Base-by-base conservation (phyloP, 495 filamentous ascomycete genomes). In the Tuber melanosporum region DNA sequence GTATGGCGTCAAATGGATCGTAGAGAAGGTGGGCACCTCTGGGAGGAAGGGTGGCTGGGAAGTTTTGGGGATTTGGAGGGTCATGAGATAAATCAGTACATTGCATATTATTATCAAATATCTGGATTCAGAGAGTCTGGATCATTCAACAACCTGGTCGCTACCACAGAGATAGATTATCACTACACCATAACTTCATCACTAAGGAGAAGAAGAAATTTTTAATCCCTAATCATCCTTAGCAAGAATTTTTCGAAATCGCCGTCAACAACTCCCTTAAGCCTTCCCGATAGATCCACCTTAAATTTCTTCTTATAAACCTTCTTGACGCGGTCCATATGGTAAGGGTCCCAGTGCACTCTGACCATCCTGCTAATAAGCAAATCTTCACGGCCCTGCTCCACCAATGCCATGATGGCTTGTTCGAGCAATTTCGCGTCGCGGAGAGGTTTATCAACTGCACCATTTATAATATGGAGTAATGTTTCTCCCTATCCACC, bases 401-500 rank as follows among this genome's bases (percentile, higher is more conserved):
- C 88, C 69, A 82, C 39, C 3, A 80, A 71, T 12, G 84, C 83
- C 39, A 77, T 78, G 43, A 88, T 88, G 6, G 95, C 94, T 85
- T 99, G 95, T 84, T 97, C 91, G 45, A 99, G 87, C n/a, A 99
- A 91, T 52, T 98, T 89, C 8, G 95, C 93, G 84, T 99, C 95
- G 73, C 95, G 94, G 78, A 97, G 92, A 47, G 95, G 94, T 71
- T 92, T 91, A 85, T 99, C 98, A 85, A 98, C 94, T 62, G 95
- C 91, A 82, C 96, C 95, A 85, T 97, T 97, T 83, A 99, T 92
- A 77, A 98, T 92, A 85, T 99, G 95, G 19, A 95, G 93, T 39
- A 99, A 90, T 32, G 95, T 90, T 85, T 99, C 95, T 71, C 95
- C 95, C 95, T 98, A 80, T 73, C 10, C 17, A 47, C 57, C 36